Evolutionary conservation across 495 filamentous ascomycete genomes (phyloP), one percentile per base, ranked within the genome.

Genomic region (Apodospora peruviana): DNA sequence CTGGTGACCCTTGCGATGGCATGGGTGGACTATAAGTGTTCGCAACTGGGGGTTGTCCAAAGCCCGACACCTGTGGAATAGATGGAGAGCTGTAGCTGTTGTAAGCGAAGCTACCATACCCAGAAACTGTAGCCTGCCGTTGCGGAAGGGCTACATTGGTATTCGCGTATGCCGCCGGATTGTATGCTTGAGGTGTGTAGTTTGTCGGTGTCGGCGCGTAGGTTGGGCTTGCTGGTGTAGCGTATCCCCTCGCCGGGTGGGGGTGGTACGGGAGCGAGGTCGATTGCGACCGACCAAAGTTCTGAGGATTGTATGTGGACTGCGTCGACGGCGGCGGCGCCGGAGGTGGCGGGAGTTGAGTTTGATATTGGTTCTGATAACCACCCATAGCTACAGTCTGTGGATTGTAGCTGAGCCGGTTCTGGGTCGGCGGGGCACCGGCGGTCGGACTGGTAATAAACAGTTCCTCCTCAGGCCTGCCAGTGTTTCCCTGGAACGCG

Each of bases 261-360:
- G 68, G 71, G 34, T 69, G 69, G 40, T 69, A 73, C 24, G 68
- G 76, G 24, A 71, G 51, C n/a, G 62, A 63, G 2, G 64, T 69
- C 17, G 84, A 79, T 39, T 86, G 78, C 3, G 85, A 77, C 8
- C 80, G 71, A 39, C 76, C 80, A 62, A 90, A 96, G 44, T 85
- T 71, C 64, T 90, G 88, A 2, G 91, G 90, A 55, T 95, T 94
- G 66, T 96, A 96, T 1, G 80, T 69, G 12, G 74, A 64, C 40
- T 80, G 82, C 16, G 69, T 71, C 24, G 77, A 70, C 51, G 75
- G 67, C 45, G 16, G 21, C 20, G 48, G 7, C 24, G 40, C 24
- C 8, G 40, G 40, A 11, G 40, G 19, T 7, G 19, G 36, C 21
- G 80, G 72, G 16, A 40, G 47, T n/a, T 62, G 56, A 11, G 25